These are phyloP conservation scores for Penicillium fimorum DNA, from an alignment of 495 filamentous ascomycete species.

Conservation along the genomic window DNA sequence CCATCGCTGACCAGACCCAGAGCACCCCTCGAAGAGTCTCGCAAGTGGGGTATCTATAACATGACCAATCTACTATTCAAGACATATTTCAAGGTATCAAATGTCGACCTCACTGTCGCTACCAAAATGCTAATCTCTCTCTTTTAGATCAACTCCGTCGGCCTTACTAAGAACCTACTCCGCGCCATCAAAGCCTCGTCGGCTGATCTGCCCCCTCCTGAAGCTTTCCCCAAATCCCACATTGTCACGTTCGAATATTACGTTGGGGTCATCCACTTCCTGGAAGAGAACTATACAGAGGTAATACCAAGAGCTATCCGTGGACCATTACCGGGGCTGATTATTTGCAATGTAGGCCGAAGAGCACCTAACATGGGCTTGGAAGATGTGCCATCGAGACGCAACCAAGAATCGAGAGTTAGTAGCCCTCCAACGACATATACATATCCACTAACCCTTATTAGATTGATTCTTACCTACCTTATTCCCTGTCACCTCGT, in stretches of 20 bases:
- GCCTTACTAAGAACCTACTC: slow-evolving; percentile 87
- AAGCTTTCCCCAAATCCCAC: slow-evolving; percentile 78
- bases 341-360: slow-evolving; percentile 59
- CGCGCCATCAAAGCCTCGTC: slow-evolving; percentile 71
- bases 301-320: slow-evolving; percentile 36
- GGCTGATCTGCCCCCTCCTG: slow-evolving; percentile 72
- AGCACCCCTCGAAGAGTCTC: slow-evolving; percentile 78
- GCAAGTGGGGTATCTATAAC: slow-evolving; percentile 97
- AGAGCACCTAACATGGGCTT: slow-evolving; percentile 72
- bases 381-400: slow-evolving; percentile 68
- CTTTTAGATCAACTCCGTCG: slow-evolving; percentile 70
- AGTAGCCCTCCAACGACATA: slow-evolving; percentile 43
- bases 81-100: slow-evolving; percentile 81
- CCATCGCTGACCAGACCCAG: slow-evolving; percentile 49
- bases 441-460: slow-evolving; percentile 36
- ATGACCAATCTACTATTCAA: slow-evolving; percentile 93
- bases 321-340: slow-evolving; percentile 14
- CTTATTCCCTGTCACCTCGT: slow-evolving; percentile 89
- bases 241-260: slow-evolving; percentile 98
- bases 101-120: too few relatives aligned
- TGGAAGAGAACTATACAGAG: slow-evolving; percentile 86
- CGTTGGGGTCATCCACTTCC: slow-evolving; percentile 80
- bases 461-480: slow-evolving; percentile 88
- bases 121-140: slow-evolving; percentile 7
- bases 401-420: slow-evolving; percentile 77